Evolutionary conservation across 192 early-diverging fungal genomes (phyloP).

Genomic region (Backusella westeae): DNA sequence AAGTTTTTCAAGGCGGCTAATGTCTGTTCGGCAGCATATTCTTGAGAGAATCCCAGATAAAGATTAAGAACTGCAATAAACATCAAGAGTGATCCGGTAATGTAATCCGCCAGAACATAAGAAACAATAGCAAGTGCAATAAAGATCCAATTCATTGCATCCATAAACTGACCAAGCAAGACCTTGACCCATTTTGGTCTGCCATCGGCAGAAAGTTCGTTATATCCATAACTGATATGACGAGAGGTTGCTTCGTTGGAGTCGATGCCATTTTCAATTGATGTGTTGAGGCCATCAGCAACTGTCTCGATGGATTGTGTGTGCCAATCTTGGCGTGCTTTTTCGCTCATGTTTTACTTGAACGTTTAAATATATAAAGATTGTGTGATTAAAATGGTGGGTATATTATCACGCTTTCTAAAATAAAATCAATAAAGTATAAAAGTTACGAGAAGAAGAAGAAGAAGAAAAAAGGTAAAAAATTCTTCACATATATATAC

Average conservation of each 20-base stretch:
- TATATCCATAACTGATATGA: constrained; percentile 47
- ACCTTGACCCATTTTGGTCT: constrained; percentile 60
- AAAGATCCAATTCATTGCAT: constrained; percentile 64
- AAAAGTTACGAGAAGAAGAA: background rate
- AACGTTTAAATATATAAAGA: background rate
- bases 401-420: background rate
- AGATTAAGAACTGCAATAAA: constrained; percentile 85
- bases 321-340: constrained; percentile 5
- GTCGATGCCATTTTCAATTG: constrained; percentile 34
- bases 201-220: constrained; percentile 62
- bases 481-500: background rate
- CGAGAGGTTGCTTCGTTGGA: constrained; percentile 38
- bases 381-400: background rate
- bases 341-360: background rate
- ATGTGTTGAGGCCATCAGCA: background rate
- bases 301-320: constrained; percentile 11
- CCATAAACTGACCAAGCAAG: constrained; percentile 58
- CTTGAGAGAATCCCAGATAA: constrained; percentile 90
- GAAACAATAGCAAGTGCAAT: constrained; percentile 41
- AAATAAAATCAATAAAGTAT: background rate
- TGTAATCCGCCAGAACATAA: constrained; percentile 61
- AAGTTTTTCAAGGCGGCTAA: constrained; percentile 87
- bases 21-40: constrained; percentile 92
- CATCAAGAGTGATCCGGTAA: constrained; percentile 69
- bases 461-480: background rate